phyloP scores from a whole-genome alignment of 768 basidiomycete genomes.

The Pulveroboletus sp. region DNA sequence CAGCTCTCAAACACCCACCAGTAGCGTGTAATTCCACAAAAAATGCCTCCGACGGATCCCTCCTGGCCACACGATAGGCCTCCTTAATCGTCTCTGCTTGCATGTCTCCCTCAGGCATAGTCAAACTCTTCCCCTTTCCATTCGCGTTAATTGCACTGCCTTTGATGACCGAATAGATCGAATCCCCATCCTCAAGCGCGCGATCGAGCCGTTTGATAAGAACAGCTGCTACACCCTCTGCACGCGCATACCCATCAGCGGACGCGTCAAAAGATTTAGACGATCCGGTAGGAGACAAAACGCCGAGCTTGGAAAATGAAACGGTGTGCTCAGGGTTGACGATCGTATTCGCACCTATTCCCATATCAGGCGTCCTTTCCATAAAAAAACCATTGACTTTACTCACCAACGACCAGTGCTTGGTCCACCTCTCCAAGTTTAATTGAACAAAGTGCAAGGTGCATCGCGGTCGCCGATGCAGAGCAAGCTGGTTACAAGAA shows the following conservation, averaged over 20 bases:
- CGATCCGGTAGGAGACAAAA: slow-evolving; percentile 35
- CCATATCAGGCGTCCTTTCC: neutral
- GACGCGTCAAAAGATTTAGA: slow-evolving; percentile 32
- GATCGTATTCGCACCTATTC: slow-evolving; percentile 27
- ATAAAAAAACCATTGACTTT: no score
- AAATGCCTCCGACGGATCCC: slow-evolving; percentile 40
- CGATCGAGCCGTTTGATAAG: slow-evolving; percentile 34
- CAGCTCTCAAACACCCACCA: slow-evolving; percentile 19
- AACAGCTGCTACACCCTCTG: slow-evolving; percentile 30
- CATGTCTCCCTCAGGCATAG: slow-evolving; percentile 34
- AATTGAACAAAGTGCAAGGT: slow-evolving; percentile 46
- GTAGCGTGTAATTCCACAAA: slow-evolving; percentile 52
- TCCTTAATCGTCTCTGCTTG: slow-evolving; percentile 33
- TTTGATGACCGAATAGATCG: slow-evolving; percentile 29
- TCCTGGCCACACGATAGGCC: slow-evolving; percentile 28
- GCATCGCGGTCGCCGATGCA: slow-evolving; percentile 44
- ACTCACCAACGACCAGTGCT: slow-evolving; percentile 38
- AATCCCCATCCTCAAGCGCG: slow-evolving; percentile 30
- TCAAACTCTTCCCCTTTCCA: slow-evolving; percentile 34
- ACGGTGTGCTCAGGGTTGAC: slow-evolving; percentile 27
- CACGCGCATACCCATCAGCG: slow-evolving; percentile 32
- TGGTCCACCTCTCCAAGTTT: slow-evolving; percentile 44
- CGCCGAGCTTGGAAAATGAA: slow-evolving; percentile 27
- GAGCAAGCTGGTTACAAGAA: slow-evolving; percentile 34
- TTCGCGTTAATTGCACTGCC: slow-evolving; percentile 34